Evolutionary conservation across 108 stramenopile species (phyloP), one percentile per base, ranked within the genome.

Genomic region (Skeletonema potamos): DNA sequence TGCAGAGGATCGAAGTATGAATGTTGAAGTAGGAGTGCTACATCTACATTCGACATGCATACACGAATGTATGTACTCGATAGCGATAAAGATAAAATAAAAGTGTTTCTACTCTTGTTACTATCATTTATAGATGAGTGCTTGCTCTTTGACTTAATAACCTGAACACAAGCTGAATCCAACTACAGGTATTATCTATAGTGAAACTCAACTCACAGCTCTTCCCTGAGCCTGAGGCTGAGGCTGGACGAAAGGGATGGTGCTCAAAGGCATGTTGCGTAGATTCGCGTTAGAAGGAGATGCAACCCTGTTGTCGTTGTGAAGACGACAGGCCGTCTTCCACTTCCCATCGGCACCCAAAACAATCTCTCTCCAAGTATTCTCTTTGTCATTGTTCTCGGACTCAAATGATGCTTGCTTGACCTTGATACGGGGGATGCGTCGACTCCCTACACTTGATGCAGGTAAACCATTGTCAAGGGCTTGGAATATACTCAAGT

Each of bases 231-330:
- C 11, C 36, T 37, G 12, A 10, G 36, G 2, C 36, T 46, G 44
- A 15, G 54, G 10, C 22, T 57, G 56, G 22, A 68, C 66, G 55
- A 68, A 68, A 7, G 66, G 66, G 37, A 68, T 41, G 2, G 66
- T 68, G 66, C 66, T 68, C 55, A 68, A 57, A 22, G 66, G 66
- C 66, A 41, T 58, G 39, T 58, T 68, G 17, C 36, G 36, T 11
- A 2, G 17, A 39, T 24, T 12, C 22, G 6, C 55, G 55, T 27
- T 57, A 17, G 34, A 22, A 27, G 56, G 39, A 20, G 26, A 48
- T 32, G 9, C n/a, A 33, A 27, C 56, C 34, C 66, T 34, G 17
- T 2, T 58, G 13, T 27, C 28, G 11, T 27, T 68, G 20, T 37
- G 22, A 29, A 62, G 22, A 12, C 36, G 56, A 4, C 55, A 26